Evolutionary conservation across 768 basidiomycete genomes (phyloP).

Genomic region (Phanerochaete carnosa): DNA sequence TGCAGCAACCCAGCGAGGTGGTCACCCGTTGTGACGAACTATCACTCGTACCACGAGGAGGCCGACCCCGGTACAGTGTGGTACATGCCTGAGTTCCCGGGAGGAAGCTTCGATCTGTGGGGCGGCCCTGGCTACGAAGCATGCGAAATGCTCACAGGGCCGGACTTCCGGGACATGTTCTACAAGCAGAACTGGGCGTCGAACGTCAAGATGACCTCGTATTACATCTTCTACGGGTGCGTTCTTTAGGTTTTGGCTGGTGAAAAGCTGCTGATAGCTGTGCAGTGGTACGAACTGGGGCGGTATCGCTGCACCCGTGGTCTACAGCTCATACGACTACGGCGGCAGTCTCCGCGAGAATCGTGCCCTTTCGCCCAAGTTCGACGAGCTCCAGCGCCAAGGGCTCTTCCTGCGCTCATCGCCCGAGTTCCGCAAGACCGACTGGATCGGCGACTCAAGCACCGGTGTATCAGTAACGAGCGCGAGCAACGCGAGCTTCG

Average conservation of each 20-base stretch:
- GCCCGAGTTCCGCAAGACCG: conserved; percentile 76
- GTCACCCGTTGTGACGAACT: conserved; percentile 59
- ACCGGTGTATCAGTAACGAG: conserved; percentile 40
- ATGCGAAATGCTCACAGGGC: conserved; percentile 65
- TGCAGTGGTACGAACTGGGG: conserved; percentile 84
- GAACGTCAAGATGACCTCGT: conserved; percentile 78
- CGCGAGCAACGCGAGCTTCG: conserved; percentile 46
- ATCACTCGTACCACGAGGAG: conserved; percentile 58
- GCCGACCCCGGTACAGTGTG: conserved; percentile 51
- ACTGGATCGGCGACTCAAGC: conserved; percentile 63
- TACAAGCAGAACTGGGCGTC: conserved; percentile 75
- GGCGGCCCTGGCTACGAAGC: conserved; percentile 70
- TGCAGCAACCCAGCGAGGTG: conserved; percentile 70
- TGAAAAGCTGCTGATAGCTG: not conserved
- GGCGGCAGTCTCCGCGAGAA: conserved; percentile 70
- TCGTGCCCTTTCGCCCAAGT: conserved; percentile 64
- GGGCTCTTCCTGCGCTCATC: conserved; percentile 77
- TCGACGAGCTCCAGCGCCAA: conserved; percentile 74
- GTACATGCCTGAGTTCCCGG: conserved; percentile 59
- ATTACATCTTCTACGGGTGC: conserved; percentile 84
- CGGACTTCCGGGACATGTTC: conserved; percentile 77
- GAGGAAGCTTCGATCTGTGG: conserved; percentile 81
- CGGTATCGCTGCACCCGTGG: conserved; percentile 73
- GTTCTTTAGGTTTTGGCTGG: not conserved
- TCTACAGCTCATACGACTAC: conserved; percentile 76